Conservation (phyloP, 2,329 filamentous ascomycete species). For the Diaporthe citrichinensis region DNA sequence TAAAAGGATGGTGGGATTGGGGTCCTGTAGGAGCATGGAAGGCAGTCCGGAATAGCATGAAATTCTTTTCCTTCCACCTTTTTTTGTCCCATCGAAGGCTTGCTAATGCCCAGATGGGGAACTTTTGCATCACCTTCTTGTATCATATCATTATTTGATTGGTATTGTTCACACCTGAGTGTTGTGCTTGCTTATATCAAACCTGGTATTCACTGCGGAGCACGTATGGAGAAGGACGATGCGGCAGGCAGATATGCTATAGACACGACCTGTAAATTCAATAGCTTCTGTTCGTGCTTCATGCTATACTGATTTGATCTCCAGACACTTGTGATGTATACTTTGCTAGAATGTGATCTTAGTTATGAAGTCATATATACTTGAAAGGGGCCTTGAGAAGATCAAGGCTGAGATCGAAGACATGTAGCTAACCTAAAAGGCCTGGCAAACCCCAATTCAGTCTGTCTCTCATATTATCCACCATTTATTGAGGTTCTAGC, state of each 20-base stretch:
- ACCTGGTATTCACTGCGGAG: background rate
- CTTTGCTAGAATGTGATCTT: background rate
- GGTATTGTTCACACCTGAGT: background rate
- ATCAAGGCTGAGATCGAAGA: background rate
- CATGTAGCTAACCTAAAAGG: too few species aligned
- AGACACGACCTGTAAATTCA: background rate
- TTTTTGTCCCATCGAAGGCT: background rate
- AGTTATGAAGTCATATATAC: background rate
- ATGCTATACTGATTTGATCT: background rate
- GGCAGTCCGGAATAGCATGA: background rate
- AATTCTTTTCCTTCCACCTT: too few species aligned
- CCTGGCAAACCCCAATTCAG: too few species aligned
- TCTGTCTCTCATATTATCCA: background rate
- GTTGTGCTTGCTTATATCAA: background rate
- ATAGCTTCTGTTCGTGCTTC: background rate
- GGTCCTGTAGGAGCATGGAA: background rate
- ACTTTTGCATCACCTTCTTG: too few species aligned
- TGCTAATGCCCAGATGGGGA: background rate
- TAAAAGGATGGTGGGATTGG: background rate
- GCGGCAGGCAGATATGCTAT: background rate
- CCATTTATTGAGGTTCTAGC: background rate
- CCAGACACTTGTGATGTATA: background rate
- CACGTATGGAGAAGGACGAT: background rate
- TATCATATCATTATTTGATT: background rate
- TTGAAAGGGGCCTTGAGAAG: background rate